These are phyloP conservation scores for Inga oerstediana DNA, from an alignment of 306 rosid genomes.

Conservation along the genomic window DNA sequence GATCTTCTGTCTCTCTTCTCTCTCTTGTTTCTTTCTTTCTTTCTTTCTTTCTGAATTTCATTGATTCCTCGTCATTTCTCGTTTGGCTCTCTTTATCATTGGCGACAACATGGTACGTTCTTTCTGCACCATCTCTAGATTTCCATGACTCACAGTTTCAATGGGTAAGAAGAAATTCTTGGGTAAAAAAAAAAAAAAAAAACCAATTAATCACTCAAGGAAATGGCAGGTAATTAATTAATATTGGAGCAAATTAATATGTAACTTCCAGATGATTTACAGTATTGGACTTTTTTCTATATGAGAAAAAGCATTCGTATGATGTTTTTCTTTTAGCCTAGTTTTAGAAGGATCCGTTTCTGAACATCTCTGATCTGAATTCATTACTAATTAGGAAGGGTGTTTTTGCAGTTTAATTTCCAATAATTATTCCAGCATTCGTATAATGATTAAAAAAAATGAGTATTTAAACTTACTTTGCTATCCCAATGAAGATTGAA, in stretches of 20 bases:
- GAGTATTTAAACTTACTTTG: too few species aligned
- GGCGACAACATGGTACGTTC: constrained; percentile 60
- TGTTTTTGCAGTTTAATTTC: neutral
- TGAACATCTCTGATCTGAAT: neutral
- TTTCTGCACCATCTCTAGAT: neutral
- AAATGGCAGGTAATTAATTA: too few species aligned
- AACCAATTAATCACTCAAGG: too few species aligned
- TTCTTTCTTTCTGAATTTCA: constrained; percentile 34
- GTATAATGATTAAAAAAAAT: too few species aligned
- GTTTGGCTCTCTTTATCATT: constrained; percentile 22
- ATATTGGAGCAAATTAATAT: too few species aligned
- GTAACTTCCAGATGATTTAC: too few species aligned
- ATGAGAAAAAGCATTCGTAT: too few species aligned
- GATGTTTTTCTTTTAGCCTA: neutral
- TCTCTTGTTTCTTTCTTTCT: constrained; percentile 30
- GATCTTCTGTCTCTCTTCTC: neutral
- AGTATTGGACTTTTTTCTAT: neutral
- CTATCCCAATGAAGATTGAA: too few species aligned
- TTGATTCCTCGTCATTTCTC: constrained; percentile 43
- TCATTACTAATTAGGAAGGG: neutral
- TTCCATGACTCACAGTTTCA: neutral
- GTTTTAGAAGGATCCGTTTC: neutral
- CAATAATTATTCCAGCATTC: too few species aligned
- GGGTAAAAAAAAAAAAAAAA: too few species aligned
- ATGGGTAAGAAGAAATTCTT: too few species aligned